Evolutionary conservation across 1,284 basidiomycete species (phyloP).

Genomic region (Heterobasidion annosum): DNA sequence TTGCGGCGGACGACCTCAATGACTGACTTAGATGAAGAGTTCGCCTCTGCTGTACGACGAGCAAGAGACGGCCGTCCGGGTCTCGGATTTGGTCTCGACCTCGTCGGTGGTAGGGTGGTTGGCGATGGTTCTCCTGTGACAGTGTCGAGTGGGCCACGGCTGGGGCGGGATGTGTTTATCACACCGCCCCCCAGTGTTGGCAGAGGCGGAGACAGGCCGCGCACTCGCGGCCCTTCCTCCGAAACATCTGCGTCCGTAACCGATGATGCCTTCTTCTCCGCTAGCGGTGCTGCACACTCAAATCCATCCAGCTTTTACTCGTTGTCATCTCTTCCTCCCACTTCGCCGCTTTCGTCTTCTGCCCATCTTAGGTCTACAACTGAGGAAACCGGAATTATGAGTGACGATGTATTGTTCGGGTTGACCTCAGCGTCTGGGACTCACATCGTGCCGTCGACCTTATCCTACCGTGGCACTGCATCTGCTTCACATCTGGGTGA

Average conservation of each 20-base stretch:
- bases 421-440: conserved; percentile 34
- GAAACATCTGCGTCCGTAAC: conserved; percentile 31
- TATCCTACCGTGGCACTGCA: conserved; percentile 45
- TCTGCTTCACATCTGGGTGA: conserved; percentile 51
- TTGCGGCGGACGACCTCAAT: conserved; percentile 66
- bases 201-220: conserved; percentile 19
- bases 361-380: conserved; percentile 7
- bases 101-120: conserved; percentile 25
- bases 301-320: conserved; percentile 24
- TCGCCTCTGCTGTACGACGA: conserved; percentile 37
- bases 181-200: conserved; percentile 50
- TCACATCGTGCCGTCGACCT: conserved; percentile 37
- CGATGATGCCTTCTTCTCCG: conserved; percentile 54
- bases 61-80: conserved; percentile 35
- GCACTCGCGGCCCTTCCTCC: conserved; percentile 19
- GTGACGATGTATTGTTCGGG: conserved; percentile 27
- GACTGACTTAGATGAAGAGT: conserved; percentile 67
- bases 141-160: conserved; percentile 43
- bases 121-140: conserved; percentile 44
- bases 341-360: conserved; percentile 7
- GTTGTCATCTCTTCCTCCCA: conserved; percentile 11
- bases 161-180: conserved; percentile 43
- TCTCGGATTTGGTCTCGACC: conserved; percentile 33
- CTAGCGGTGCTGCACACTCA: conserved; percentile 19
- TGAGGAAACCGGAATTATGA: conserved; percentile 11